These are phyloP conservation scores for Aspergillus arachidicola DNA, from an alignment of 2,329 filamentous ascomycete species.

Conservation along the genomic window DNA sequence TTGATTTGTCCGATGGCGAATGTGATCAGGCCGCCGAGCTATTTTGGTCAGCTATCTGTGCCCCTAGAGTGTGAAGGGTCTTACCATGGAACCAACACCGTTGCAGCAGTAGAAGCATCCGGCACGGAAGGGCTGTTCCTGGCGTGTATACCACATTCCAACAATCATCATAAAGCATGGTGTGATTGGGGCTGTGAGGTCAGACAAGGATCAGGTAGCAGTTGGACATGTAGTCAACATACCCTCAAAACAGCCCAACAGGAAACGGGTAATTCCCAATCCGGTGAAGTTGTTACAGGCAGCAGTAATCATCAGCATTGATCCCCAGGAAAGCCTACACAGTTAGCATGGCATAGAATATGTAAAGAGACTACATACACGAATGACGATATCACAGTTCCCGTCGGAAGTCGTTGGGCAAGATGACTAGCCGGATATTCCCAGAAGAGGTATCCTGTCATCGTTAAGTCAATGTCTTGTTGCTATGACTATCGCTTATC, in stretches of 20 bases:
- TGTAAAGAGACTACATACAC: slow-evolving; percentile 3
- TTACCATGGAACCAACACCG: slow-evolving; percentile 40
- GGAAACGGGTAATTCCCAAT: slow-evolving; percentile 48
- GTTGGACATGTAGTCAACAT: not conserved
- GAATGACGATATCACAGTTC: slow-evolving; percentile 20
- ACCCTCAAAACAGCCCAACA: slow-evolving; percentile 51
- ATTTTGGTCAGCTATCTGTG: not conserved
- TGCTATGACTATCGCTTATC: not conserved
- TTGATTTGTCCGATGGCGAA: slow-evolving; percentile 46
- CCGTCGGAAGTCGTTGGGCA: slow-evolving; percentile 30
- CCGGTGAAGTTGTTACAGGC: slow-evolving; percentile 46
- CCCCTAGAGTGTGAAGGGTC: not conserved
- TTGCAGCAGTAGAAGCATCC: slow-evolving; percentile 49
- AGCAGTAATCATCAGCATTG: slow-evolving; percentile 49
- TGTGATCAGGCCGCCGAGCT: slow-evolving; percentile 28
- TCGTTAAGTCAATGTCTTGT: too few relatives aligned
- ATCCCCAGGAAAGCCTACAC: slow-evolving; percentile 43
- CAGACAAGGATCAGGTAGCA: not conserved
- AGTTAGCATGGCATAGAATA: not conserved
- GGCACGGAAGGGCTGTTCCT: slow-evolving; percentile 52
- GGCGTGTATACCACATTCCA: slow-evolving; percentile 52
- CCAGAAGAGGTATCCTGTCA: slow-evolving; percentile 39
- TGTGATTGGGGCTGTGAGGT: slow-evolving; percentile 44
- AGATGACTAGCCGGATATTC: slow-evolving; percentile 47
- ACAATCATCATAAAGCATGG: slow-evolving; percentile 56